Evolutionary conservation across 2,329 filamentous ascomycete genomes (phyloP).

Genomic region (Colletotrichum liaoningense): DNA sequence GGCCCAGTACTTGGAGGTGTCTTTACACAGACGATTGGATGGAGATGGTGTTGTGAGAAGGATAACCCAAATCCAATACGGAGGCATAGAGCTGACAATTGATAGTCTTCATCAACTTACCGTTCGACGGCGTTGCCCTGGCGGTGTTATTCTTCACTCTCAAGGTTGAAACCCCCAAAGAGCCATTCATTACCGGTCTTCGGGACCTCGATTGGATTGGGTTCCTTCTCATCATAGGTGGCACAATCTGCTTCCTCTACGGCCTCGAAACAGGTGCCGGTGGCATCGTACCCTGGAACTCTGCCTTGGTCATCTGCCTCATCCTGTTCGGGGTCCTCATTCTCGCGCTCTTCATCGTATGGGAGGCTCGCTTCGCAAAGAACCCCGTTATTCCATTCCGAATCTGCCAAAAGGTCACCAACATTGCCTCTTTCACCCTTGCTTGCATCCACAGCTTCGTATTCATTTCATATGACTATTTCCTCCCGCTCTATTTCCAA

Average conservation of each 20-base stretch:
- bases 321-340: constrained; percentile 61
- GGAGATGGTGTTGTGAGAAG: constrained; percentile 66
- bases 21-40: constrained; percentile 66
- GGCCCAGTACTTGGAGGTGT: constrained; percentile 69
- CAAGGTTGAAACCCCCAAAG: constrained; percentile 67
- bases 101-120: constrained; percentile 56
- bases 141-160: constrained; percentile 44
- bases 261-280: constrained; percentile 70
- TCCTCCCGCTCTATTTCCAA: constrained; percentile 72
- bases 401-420: constrained; percentile 61
- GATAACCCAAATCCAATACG: background rate
- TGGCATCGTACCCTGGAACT: constrained; percentile 61
- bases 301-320: constrained; percentile 62
- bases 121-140: constrained; percentile 55
- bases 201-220: constrained; percentile 64
- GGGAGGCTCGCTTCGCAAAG: constrained; percentile 64
- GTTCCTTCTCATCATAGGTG: constrained; percentile 65
- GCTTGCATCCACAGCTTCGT: constrained; percentile 52
- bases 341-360: constrained; percentile 57
- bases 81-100: background rate
- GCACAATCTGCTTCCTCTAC: constrained; percentile 68
- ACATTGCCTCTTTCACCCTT: constrained; percentile 57
- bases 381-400: constrained; percentile 68
- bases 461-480: constrained; percentile 69
- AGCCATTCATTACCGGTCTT: constrained; percentile 63